A percentile compares a stretch with the other conserved stretches of the same genome.
phyloP scores from a whole-genome alignment of 1,139 yeast species.

The Geotrichum klebahnii region DNA sequence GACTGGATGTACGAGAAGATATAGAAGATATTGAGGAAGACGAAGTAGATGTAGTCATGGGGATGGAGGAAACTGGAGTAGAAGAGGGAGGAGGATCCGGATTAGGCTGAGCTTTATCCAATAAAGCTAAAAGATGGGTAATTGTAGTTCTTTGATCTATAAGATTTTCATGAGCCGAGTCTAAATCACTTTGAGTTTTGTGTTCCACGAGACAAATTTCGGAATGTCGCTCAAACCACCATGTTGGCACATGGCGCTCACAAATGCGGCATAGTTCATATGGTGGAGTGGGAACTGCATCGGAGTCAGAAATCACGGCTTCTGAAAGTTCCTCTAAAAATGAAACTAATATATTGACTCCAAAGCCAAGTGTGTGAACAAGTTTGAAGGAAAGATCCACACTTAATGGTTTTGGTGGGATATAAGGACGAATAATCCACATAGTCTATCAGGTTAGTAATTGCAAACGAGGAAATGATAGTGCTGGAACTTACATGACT shows the following conservation, averaged over 20 bases:
- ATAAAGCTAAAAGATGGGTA: slow-evolving; percentile 30
- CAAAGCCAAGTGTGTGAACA: slow-evolving; percentile 76
- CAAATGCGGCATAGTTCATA: slow-evolving; percentile 85
- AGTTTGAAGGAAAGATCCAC: slow-evolving; percentile 64
- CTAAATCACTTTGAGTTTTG: slow-evolving; percentile 74
- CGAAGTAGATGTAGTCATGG: slow-evolving; percentile 16
- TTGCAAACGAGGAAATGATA: neutral
- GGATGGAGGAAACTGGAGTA: neutral
- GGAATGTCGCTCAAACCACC: slow-evolving; percentile 94
- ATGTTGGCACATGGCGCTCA: slow-evolving; percentile 84
- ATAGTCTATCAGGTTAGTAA: slow-evolving; percentile 47
- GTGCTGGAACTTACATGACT: slow-evolving; percentile 46
- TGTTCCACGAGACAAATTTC: slow-evolving; percentile 86
- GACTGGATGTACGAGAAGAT: neutral
- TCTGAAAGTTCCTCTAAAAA: slow-evolving; percentile 64
- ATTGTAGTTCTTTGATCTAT: slow-evolving; percentile 66
- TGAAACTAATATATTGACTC: slow-evolving; percentile 76
- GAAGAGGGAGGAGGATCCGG: neutral
- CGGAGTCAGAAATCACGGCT: slow-evolving; percentile 59
- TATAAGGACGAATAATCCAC: slow-evolving; percentile 87
- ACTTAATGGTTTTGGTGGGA: slow-evolving; percentile 55
- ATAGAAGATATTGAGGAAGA: slow-evolving; percentile 10
- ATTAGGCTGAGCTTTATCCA: slow-evolving; percentile 15
- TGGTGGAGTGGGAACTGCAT: slow-evolving; percentile 68
- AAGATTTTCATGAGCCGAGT: slow-evolving; percentile 68